phyloP scores from a whole-genome alignment of 2,329 filamentous ascomycete species.

The Aspergillus viridinutans region DNA sequence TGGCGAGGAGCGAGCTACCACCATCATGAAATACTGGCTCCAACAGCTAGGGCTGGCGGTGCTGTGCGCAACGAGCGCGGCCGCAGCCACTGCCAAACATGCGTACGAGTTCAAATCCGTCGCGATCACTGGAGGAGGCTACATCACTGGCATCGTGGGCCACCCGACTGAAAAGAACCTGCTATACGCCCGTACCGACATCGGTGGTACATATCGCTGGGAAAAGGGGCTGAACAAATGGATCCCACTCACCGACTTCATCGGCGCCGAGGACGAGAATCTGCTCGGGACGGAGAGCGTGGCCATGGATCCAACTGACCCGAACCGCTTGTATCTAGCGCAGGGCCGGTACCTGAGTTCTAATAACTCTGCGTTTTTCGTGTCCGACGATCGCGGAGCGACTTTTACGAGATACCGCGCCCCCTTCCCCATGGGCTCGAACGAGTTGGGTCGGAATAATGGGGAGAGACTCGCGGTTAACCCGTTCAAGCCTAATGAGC shows the following conservation, averaged over 20 bases:
- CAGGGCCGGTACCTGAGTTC: conserved; percentile 12
- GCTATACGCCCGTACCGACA: conserved; percentile 13
- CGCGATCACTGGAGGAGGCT: conserved; percentile 10
- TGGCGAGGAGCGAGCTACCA: background rate
- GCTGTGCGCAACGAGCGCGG: background rate
- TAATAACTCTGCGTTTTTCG: conserved; percentile 8
- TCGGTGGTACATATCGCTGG: conserved; percentile 13
- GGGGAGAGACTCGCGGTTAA: conserved; percentile 13
- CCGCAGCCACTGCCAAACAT: conserved; percentile 3
- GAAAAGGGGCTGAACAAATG: conserved; percentile 4
- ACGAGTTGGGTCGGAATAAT: conserved; percentile 13
- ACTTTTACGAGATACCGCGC: conserved; percentile 7
- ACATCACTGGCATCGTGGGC: conserved; percentile 12
- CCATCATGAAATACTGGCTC: background rate
- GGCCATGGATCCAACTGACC: conserved; percentile 9
- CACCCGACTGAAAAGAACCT: conserved; percentile 10
- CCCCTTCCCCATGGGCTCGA: conserved; percentile 10
- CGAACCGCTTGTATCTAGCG: conserved; percentile 9
- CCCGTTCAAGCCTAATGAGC: conserved; percentile 9
- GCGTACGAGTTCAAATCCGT: conserved; percentile 11
- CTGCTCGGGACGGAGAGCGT: conserved; percentile 12
- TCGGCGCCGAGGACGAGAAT: conserved; percentile 10
- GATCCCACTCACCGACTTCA: conserved; percentile 13
- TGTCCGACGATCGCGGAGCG: conserved; percentile 8
- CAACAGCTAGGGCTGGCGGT: background rate